Percentiles rank a stretch among this genome's conserved stretches.
phyloP scores from a whole-genome alignment of 1,284 basidiomycete genomes.

The Austropuccinia psidii region DNA sequence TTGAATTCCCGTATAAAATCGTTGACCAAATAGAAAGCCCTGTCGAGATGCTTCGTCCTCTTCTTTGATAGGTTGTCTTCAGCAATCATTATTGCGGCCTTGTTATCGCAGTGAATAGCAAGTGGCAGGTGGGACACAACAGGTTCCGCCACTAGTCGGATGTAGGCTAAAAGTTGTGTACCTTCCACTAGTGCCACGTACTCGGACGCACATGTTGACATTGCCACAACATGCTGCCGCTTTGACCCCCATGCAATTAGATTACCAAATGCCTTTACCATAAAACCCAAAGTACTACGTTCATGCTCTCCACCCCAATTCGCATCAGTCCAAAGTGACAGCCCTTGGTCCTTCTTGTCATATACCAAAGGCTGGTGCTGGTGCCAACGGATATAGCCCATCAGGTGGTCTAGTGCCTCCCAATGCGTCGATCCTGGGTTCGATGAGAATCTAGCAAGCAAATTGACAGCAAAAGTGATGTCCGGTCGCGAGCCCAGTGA shows the following conservation, averaged over 20 bases:
- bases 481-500: not conserved
- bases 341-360: not conserved
- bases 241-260: not conserved
- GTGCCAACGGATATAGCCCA: not conserved
- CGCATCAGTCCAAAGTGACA: not conserved
- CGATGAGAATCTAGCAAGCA: not conserved
- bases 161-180: too few relatives aligned
- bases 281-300: not conserved
- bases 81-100: too few relatives aligned
- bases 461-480: not conserved
- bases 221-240: not conserved
- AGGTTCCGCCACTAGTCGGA: not conserved
- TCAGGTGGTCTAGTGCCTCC: not conserved
- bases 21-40: not conserved
- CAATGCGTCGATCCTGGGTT: not conserved
- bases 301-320: slow-evolving; percentile 24
- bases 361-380: not conserved
- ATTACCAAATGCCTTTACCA: not conserved
- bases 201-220: not conserved
- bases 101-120: too few relatives aligned
- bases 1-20: not conserved
- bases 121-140: too few relatives aligned
- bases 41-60: not conserved
- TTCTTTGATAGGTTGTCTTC: too few relatives aligned
- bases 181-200: too few relatives aligned